phyloP scores from a whole-genome alignment of 2,329 filamentous ascomycete genomes.

The Colletotrichum aenigma region DNA sequence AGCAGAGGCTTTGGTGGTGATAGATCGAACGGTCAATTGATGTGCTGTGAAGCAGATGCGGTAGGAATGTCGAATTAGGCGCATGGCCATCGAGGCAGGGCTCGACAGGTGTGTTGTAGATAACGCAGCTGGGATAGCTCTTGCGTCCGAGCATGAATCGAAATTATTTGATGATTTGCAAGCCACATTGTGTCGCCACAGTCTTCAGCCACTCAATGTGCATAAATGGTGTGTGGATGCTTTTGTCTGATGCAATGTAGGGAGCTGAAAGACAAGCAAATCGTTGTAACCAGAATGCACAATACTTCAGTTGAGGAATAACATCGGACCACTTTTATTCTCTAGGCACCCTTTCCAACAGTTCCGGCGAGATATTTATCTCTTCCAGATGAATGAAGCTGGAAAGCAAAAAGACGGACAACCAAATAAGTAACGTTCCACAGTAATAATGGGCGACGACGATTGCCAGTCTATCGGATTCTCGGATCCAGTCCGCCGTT shows the following conservation, averaged over 20 bases:
- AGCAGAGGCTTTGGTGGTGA: not conserved
- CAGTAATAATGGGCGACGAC: not conserved
- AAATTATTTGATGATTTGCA: not conserved
- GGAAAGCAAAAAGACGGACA: not conserved
- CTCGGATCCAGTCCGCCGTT: not conserved
- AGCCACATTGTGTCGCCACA: not conserved
- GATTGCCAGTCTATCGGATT: not conserved
- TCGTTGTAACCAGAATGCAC: rapidly evolving
- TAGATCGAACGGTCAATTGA: not conserved
- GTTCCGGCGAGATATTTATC: not conserved
- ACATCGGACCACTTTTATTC: not conserved
- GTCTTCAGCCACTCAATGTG: not conserved
- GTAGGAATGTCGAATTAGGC: not conserved
- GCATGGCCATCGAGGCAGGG: not conserved
- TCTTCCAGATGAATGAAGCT: not conserved
- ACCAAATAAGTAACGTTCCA: not conserved
- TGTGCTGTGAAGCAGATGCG: not conserved
- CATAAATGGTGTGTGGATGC: too few species aligned
- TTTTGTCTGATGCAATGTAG: not conserved
- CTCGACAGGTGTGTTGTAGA: not conserved
- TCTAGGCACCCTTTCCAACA: not conserved
- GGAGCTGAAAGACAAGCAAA: rapidly evolving
- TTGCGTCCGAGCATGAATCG: not conserved
- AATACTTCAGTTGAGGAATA: not conserved
- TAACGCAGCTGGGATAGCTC: not conserved